Evolutionary conservation across 2,329 filamentous ascomycete genomes (phyloP).

Genomic region (Trichophyton benhamiae): DNA sequence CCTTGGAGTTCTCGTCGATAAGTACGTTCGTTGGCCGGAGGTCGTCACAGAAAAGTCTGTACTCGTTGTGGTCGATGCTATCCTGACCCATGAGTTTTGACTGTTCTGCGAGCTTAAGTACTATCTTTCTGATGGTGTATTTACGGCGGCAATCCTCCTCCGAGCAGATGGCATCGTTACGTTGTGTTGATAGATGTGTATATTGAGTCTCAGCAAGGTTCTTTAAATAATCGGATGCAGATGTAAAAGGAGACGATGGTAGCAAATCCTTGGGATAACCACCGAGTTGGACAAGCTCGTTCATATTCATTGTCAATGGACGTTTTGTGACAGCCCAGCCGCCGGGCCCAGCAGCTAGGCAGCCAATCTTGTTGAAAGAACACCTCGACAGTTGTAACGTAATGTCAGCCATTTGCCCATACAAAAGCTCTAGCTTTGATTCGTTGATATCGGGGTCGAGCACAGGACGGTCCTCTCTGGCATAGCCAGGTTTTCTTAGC

Average conservation of each 20-base stretch:
- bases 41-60: constrained; percentile 30
- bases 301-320: constrained; percentile 36
- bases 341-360: constrained; percentile 20
- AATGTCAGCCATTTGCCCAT: constrained; percentile 31
- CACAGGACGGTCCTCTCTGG: constrained; percentile 18
- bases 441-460: constrained; percentile 26
- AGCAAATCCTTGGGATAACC: constrained; percentile 14
- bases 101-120: constrained; percentile 13
- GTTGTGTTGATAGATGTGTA: constrained; percentile 28
- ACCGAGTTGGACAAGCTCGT: constrained; percentile 23
- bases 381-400: constrained; percentile 28
- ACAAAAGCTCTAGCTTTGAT: constrained; percentile 24
- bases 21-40: constrained; percentile 31
- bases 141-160: constrained; percentile 15
- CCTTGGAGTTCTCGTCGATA: constrained; percentile 24
- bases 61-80: constrained; percentile 22
- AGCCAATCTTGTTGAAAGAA: constrained; percentile 31
- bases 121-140: constrained; percentile 14
- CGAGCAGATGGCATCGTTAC: constrained; percentile 27
- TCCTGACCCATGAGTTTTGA: constrained; percentile 1
- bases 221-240: constrained; percentile 29
- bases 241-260: constrained; percentile 16
- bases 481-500: constrained; percentile 19
- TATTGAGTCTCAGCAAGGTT: constrained; percentile 34
- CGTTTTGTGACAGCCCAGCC: constrained; percentile 21